Conservation (phyloP, 805 yeast genomes). For the Spathaspora arborariae region DNA sequence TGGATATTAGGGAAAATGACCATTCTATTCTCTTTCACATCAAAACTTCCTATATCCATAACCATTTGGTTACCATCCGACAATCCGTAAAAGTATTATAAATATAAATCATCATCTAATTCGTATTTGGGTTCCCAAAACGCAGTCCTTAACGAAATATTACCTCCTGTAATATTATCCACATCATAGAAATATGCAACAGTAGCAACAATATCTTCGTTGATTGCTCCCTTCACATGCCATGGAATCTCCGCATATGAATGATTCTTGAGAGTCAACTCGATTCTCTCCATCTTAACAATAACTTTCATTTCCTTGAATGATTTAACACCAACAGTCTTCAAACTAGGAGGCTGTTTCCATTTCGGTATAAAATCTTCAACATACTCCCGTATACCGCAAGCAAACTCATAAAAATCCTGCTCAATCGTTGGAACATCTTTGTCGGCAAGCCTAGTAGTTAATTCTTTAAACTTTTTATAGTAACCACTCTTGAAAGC, state of each 20-base stretch:
- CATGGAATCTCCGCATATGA: slow-evolving; percentile 37
- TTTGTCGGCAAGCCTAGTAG: no score
- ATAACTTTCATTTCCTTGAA: slow-evolving; percentile 30
- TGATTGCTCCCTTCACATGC: slow-evolving; percentile 41
- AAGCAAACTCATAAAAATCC: no score
- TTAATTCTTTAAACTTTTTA: no score
- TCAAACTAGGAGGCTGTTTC: slow-evolving; percentile 6
- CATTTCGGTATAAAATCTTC: slow-evolving; percentile 8
- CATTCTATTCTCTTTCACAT: slow-evolving; percentile 22
- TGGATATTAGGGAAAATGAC: slow-evolving; percentile 35
- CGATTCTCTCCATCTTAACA: slow-evolving; percentile 38
- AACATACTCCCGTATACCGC: slow-evolving; percentile 3
- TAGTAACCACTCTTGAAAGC: slow-evolving; percentile 11
- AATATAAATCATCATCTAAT: slow-evolving; percentile 26
- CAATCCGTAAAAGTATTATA: slow-evolving; percentile 24
- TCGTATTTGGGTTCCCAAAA: slow-evolving; percentile 31
- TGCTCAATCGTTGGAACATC: no score
- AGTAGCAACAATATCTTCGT: slow-evolving; percentile 41
- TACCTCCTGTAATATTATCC: slow-evolving; percentile 35
- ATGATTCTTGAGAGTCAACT: slow-evolving; percentile 38
- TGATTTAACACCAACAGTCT: slow-evolving; percentile 11
- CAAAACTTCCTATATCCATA: slow-evolving; percentile 21
- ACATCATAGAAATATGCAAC: slow-evolving; percentile 37
- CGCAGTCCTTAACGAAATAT: slow-evolving; percentile 25
- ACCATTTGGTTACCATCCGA: slow-evolving; percentile 25